These are phyloP conservation scores for Salvia rosmarinus DNA, from an alignment of 257 asterid genomes.

Conservation along the genomic window DNA sequence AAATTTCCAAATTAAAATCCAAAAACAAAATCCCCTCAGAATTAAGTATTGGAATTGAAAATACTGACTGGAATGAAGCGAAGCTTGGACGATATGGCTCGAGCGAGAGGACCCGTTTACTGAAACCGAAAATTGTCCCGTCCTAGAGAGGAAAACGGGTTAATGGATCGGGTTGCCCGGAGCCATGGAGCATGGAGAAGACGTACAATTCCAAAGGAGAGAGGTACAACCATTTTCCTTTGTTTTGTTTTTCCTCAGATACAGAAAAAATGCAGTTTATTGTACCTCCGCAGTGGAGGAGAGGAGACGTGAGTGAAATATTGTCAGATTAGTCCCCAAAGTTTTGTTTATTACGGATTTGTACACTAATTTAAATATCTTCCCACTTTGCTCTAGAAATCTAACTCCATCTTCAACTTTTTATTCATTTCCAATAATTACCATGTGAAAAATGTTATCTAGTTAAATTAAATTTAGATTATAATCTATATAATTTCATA, in stretches of 20 bases:
- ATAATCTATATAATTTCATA: too few species aligned
- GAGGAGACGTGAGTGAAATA: conserved; percentile 4
- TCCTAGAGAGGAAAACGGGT: conserved; percentile 41
- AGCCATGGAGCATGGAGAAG: conserved; percentile 50
- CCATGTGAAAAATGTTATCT: too few species aligned
- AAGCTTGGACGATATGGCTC: conserved; percentile 49
- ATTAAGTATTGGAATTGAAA: background rate
- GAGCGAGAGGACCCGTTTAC: conserved; percentile 40
- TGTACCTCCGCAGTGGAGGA: background rate
- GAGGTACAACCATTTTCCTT: conserved; percentile 50
- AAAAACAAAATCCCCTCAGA: background rate
- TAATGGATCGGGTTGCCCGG: conserved; percentile 44
- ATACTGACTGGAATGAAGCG: conserved; percentile 60
- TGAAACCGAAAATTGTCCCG: conserved; percentile 38
- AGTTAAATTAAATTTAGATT: too few species aligned
- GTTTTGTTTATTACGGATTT: conserved; percentile 19
- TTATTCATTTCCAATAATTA: too few species aligned
- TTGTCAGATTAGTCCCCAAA: conserved; percentile 26
- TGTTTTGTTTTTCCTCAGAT: background rate
- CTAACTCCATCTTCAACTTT: too few species aligned
- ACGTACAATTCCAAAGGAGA: conserved; percentile 48
- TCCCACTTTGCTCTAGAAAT: too few species aligned
- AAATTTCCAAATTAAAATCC: background rate
- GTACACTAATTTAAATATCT: too few species aligned
- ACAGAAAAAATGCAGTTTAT: conserved; percentile 29